These are phyloP conservation scores for Peniophora sp. DNA, from an alignment of 1,284 basidiomycete genomes.

Conservation along the genomic window DNA sequence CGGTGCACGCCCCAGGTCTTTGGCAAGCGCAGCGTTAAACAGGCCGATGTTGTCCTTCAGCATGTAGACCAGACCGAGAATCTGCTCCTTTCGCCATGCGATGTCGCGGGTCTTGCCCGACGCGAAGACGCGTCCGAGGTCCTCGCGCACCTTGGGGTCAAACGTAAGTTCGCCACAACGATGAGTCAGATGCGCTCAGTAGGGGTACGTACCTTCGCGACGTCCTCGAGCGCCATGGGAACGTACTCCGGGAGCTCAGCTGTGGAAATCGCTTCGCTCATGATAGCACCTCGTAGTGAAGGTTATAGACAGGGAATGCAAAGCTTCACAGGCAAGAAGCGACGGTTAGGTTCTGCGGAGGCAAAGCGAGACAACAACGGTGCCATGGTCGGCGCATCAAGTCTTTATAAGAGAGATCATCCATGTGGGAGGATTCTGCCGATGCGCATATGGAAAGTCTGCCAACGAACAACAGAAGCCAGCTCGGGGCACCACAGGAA, in stretches of 20 bases:
- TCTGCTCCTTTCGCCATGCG: constrained; percentile 57
- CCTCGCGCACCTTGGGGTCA: constrained; percentile 38
- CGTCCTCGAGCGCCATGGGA: neutral
- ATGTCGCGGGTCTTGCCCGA: constrained; percentile 53
- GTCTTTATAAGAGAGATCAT: too few species aligned
- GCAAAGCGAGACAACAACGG: too few species aligned
- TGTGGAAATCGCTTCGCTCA: too few species aligned
- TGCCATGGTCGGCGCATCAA: too few species aligned
- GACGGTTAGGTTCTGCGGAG: too few species aligned
- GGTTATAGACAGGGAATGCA: too few species aligned
- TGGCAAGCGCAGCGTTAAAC: constrained; percentile 44
- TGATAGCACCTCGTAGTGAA: too few species aligned
- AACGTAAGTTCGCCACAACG: neutral
- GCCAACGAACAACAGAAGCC: too few species aligned
- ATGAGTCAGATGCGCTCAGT: constrained; percentile 1
- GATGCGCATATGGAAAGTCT: too few species aligned
- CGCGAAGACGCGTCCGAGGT: constrained; percentile 42
- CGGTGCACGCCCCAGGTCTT: constrained; percentile 50
- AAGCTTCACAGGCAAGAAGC: too few species aligned
- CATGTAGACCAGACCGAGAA: constrained; percentile 58
- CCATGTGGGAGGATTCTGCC: too few species aligned
- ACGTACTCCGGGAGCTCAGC: neutral
- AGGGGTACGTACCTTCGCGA: neutral
- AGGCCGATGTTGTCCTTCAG: constrained; percentile 54
- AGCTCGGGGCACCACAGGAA: too few species aligned